Evolutionary conservation across 2,329 filamentous ascomycete species (phyloP), one percentile per base, ranked within the genome.

Genomic region (Colletotrichum sp.): DNA sequence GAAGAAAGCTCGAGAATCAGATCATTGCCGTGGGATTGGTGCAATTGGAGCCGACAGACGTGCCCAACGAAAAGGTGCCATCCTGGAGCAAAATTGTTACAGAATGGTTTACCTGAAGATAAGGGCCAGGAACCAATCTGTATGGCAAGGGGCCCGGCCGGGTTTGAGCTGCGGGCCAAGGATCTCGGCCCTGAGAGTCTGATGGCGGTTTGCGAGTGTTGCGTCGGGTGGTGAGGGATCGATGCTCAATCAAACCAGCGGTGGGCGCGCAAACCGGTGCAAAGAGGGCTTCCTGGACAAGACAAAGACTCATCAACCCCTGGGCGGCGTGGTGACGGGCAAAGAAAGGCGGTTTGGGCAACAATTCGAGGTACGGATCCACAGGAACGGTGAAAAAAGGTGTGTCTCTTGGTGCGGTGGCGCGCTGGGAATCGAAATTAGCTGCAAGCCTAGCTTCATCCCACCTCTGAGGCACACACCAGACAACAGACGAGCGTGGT

Each of bases 401-500:
- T 65, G 72, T 55, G 36, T 24, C 8, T 48, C 61, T 16, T 67
- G 16, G 18, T 67, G 72, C 69, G 72, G 72, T 64, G 26, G 69
- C 71, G 72, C 38, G 69, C 67, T 52, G 57, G 61, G 26, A 70
- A 70, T 64, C 71, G 57, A 73, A 73, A 75, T 67, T 72, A 75
- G 69, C 57, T 43, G 73, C 69, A 58, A 67, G 55, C 16, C 69
- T 75, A 75, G 69, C 73, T 67, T 75, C 69, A 55, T 75, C 73
- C 63, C 69, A 72, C 63, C 61, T 64, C 52, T 72, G 63, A 72
- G 65, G 72, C 68, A 75, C 69, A 75, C 34, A 64, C 21, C 61
- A 64, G 30, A 38, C 61, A 38, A 38, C 63, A 72, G 72, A 75
- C 69, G 72, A 63, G 68, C 30, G n/a, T 43, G 36, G 52, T 38